phyloP scores from a whole-genome alignment of 2,329 filamentous ascomycete species.

The Sclerotinia borealis region DNA sequence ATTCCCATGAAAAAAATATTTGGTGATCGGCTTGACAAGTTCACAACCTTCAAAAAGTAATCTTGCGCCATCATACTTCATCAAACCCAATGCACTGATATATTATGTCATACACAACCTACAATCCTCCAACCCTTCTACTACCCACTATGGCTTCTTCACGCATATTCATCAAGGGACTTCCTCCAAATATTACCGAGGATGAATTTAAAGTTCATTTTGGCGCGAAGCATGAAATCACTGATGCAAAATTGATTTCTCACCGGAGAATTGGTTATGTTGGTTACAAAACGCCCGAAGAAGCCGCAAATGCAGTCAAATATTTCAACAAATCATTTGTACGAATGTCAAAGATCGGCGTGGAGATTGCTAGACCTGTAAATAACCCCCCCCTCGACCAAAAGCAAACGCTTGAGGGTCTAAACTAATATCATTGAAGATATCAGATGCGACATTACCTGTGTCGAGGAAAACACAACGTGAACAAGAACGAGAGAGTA shows the following conservation, averaged over 20 bases:
- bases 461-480: constrained; percentile 35
- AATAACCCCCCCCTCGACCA: constrained; percentile 28
- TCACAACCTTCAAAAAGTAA: background rate
- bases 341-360: constrained; percentile 87
- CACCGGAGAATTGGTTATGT: constrained; percentile 92
- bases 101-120: background rate
- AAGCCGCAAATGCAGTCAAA: constrained; percentile 76
- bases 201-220: constrained; percentile 88
- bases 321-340: constrained; percentile 96
- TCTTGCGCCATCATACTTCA: background rate
- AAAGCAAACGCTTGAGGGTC: background rate
- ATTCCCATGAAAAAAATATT: constrained; percentile 5
- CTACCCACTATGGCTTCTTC: constrained; percentile 42
- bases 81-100: background rate
- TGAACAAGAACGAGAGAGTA: constrained; percentile 30
- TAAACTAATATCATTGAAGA: constrained; percentile 19
- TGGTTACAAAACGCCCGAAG: constrained; percentile 78
- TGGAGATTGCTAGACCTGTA: constrained; percentile 82
- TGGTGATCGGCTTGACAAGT: background rate
- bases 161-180: constrained; percentile 70
- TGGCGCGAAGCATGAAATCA: constrained; percentile 66
- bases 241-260: constrained; percentile 86
- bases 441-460: constrained; percentile 34
- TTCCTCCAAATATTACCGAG: constrained; percentile 81
- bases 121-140: background rate